Conservation (phyloP, 768 basidiomycete species). For the Austroboletus festivus region DNA sequence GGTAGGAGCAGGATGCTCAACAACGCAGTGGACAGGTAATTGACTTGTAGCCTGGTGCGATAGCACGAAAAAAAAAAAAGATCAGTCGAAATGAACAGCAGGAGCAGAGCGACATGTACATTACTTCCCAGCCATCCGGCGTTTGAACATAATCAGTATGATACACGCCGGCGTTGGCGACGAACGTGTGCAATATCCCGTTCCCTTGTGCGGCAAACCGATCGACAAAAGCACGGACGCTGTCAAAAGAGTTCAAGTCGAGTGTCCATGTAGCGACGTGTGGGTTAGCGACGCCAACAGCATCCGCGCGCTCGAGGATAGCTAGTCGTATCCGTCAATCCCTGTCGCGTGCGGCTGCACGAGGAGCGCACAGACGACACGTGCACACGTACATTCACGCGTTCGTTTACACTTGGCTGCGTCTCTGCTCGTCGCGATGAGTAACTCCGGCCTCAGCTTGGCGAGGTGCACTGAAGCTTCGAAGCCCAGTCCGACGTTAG, state of each 20-base stretch:
- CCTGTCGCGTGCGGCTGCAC: too few relatives aligned
- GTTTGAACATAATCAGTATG: conserved; percentile 23
- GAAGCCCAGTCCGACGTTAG: conserved; percentile 39
- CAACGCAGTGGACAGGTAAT: conserved; percentile 31
- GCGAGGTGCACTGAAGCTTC: conserved; percentile 31
- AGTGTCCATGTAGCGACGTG: conserved; percentile 30
- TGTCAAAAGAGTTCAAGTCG: conserved; percentile 30
- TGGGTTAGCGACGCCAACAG: not conserved
- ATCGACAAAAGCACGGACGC: conserved; percentile 30
- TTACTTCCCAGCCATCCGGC: conserved; percentile 45
- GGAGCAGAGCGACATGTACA: conserved; percentile 25
- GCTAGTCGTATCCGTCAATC: not conserved
- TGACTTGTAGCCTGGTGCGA: conserved; percentile 33
- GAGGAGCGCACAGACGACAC: too few relatives aligned
- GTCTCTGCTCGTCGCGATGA: conserved; percentile 35
- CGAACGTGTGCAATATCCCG: conserved; percentile 23
- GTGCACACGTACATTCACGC: conserved; percentile 9
- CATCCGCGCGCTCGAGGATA: conserved; percentile 7
- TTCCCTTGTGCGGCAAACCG: conserved; percentile 23
- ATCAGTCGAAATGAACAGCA: not conserved
- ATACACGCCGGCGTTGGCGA: conserved; percentile 30
- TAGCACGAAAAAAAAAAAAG: too few relatives aligned
- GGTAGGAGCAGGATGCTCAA: conserved; percentile 33
- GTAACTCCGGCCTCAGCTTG: conserved; percentile 25
- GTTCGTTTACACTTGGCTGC: conserved; percentile 20